Evolutionary conservation across 2,329 filamentous ascomycete genomes (phyloP).

Genomic region (Botrytis fragariae): DNA sequence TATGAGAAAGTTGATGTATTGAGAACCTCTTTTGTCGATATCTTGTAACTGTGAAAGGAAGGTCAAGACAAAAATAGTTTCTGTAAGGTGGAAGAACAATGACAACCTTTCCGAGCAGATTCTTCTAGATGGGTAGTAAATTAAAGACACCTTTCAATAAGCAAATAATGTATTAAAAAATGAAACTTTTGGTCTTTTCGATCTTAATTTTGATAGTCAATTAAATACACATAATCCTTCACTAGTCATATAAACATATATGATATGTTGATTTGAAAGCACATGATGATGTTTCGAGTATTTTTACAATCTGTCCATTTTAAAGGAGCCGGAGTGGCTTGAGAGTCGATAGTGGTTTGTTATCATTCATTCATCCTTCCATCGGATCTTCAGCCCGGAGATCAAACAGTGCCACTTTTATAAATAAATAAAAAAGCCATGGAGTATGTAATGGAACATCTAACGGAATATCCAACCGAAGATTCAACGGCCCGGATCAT

Average conservation of each 20-base stretch:
- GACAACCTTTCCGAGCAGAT: not conserved
- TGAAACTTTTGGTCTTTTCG: not conserved
- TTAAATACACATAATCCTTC: not conserved
- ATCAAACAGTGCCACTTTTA: not conserved
- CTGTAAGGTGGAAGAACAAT: not conserved
- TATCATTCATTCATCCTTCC: not conserved
- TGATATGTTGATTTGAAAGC: constrained; percentile 12
- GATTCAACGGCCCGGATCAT: constrained; percentile 1
- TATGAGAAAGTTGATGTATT: constrained; percentile 2
- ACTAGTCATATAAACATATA: not conserved
- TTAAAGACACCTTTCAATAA: not conserved
- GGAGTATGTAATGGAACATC: not conserved
- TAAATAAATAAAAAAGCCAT: not conserved
- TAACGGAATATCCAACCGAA: not conserved
- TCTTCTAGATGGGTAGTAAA: not conserved
- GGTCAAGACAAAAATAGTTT: constrained; percentile 12
- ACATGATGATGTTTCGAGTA: not conserved
- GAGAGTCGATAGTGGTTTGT: not conserved
- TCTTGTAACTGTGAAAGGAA: constrained; percentile 13
- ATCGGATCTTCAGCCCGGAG: not conserved
- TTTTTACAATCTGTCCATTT: not conserved
- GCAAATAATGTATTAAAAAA: not conserved
- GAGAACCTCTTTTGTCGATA: constrained; percentile 1
- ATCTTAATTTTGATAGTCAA: not conserved
- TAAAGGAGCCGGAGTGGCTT: not conserved